Conservation (phyloP, 352 stramenopile genomes). For the Globisporangium takayamanum region DNA sequence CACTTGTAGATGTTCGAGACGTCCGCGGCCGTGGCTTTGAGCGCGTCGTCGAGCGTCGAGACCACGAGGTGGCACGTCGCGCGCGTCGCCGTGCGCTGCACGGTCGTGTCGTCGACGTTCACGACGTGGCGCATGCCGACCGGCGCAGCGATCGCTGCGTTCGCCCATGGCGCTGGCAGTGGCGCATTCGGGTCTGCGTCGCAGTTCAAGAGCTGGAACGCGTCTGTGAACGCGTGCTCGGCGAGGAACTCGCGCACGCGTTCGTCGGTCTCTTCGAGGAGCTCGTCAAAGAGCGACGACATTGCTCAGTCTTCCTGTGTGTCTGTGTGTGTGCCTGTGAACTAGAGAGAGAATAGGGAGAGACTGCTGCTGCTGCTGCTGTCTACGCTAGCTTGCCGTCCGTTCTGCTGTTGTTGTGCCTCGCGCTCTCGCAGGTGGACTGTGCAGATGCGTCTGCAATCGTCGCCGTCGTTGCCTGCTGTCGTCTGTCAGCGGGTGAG, state of each 20-base stretch:
- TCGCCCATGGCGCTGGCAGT: constrained; percentile 27
- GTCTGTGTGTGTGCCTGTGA: neutral
- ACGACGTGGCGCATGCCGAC: constrained; percentile 43
- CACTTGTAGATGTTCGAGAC: constrained; percentile 38
- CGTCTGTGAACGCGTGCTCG: constrained; percentile 11
- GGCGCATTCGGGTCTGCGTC: constrained; percentile 11
- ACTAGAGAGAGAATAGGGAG: too few relatives aligned
- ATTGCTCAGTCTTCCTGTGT: neutral
- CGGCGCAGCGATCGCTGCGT: constrained; percentile 24
- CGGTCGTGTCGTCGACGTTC: constrained; percentile 34
- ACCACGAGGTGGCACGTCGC: constrained; percentile 49
- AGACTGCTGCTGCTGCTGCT: too few relatives aligned
- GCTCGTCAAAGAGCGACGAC: constrained; percentile 11
- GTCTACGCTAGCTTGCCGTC: too few relatives aligned
- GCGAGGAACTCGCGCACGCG: constrained; percentile 14
- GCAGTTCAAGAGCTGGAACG: constrained; percentile 8
- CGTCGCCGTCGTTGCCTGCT: too few relatives aligned
- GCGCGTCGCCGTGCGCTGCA: constrained; percentile 39
- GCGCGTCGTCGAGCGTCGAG: constrained; percentile 47
- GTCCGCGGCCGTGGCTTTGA: constrained; percentile 51
- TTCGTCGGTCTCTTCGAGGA: constrained; percentile 13
- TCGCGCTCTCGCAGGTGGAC: too few relatives aligned
- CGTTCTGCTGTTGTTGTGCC: too few relatives aligned
- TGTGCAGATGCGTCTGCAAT: too few relatives aligned
- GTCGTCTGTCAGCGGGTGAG: too few relatives aligned